Base-by-base conservation (phyloP, 2,329 filamentous ascomycete genomes). In the Cyclaneusma minus region DNA sequence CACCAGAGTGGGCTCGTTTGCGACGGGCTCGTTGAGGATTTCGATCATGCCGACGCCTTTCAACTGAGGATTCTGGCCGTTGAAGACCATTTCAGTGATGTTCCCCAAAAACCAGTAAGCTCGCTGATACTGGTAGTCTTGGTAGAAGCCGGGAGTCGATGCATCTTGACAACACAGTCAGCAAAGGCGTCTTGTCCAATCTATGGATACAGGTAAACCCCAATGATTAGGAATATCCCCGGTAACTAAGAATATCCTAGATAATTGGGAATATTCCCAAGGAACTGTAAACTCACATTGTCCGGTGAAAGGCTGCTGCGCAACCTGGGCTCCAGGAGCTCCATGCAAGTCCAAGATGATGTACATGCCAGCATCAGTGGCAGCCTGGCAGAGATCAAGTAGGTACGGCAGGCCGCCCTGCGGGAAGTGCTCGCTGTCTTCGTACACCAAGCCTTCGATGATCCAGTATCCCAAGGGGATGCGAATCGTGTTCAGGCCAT, bases 31-130 rank as follows among this genome's bases (percentile, higher is more conserved):
- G 38, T 72, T 73, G 28, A 71, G 49, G 8, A 72, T 45, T 40
- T 65, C 57, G 19, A 73, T 42, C 58, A 68, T 70, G 29, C 66
- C 66, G 14, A 71, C 66, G 22, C 62, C 68, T 28, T 56, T 47
- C 41, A 62, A 66, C 16, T 53, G 54, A 18, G 45, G 27, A 31
- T 54, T 58, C n/a, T 7, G 21, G 14, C 29, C 33, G 4, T 36
- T 47, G 41, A 70, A 64, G 31, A 68, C 58, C 20, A 55, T 50
- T 19, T 56, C 51, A 7, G 62, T 58, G 38, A 73, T 59, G 56
- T 59, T 68, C 28, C 56, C 47, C n/a, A 72, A 56, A 48, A 68
- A 71, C 26, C 56, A 41, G 30, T 59, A 42, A 3, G 62, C 63
- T 7, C 68, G 64, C 13, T 56, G 55, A 43, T 66, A 74, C 43